phyloP scores from a whole-genome alignment of 495 filamentous ascomycete genomes.

The Symbiotaphrina buchneri region DNA sequence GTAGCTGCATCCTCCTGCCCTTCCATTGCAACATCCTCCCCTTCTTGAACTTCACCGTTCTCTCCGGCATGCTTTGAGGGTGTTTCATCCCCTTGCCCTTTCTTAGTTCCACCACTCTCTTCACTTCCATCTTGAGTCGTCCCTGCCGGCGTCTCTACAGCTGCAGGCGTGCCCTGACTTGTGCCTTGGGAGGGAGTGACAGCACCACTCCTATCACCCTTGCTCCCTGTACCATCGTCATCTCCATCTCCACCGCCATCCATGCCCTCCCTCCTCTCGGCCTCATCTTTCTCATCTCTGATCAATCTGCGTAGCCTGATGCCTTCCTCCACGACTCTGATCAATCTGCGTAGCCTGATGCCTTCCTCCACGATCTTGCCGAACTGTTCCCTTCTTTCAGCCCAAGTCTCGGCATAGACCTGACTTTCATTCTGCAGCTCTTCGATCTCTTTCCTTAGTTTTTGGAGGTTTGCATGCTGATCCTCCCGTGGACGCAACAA shows the following conservation, averaged over 20 bases:
- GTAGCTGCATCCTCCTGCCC: too few species aligned
- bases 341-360: slow-evolving; percentile 54
- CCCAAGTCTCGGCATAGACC: slow-evolving; percentile 67
- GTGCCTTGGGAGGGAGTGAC: too few species aligned
- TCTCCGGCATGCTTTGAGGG: too few species aligned
- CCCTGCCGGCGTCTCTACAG: too few species aligned
- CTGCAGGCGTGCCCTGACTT: too few species aligned
- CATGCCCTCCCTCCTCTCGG: slow-evolving; percentile 55
- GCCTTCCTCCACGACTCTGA: slow-evolving; percentile 74
- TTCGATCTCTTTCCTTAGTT: slow-evolving; percentile 67
- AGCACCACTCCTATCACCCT: too few species aligned
- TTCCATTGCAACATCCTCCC: too few species aligned
- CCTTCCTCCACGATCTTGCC: slow-evolving; percentile 79
- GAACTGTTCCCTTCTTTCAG: slow-evolving; percentile 71
- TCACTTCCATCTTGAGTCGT: too few species aligned
- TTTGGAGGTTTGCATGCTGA: slow-evolving; percentile 52
- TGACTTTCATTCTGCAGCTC: slow-evolving; percentile 69
- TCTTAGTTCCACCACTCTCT: too few species aligned
- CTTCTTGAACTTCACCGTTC: too few species aligned
- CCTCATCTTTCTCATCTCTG: slow-evolving; percentile 86
- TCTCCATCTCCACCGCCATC: slow-evolving; percentile 49
- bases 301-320: slow-evolving; percentile 62
- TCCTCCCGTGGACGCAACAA: slow-evolving; percentile 64
- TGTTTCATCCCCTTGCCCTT: too few species aligned
- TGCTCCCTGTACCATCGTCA: too few species aligned